Evolutionary conservation across 2,329 filamentous ascomycete species (phyloP).

Genomic region (Graphilbum fragrans): DNA sequence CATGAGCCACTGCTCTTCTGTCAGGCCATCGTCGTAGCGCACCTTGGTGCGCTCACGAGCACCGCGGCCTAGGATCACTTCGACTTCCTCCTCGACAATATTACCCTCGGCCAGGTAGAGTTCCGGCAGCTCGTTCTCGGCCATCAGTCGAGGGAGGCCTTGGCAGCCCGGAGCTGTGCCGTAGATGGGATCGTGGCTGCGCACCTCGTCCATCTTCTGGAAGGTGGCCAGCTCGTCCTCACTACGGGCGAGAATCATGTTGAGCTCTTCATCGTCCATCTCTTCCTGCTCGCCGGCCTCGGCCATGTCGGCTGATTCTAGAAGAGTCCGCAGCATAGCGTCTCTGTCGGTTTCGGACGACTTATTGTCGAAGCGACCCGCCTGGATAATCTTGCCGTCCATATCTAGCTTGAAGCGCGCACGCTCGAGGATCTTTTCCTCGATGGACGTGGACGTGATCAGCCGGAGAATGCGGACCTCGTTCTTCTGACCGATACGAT

Average conservation of each 20-base stretch:
- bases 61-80: conserved; percentile 68
- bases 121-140: conserved; percentile 79
- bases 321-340: conserved; percentile 83
- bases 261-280: conserved; percentile 97
- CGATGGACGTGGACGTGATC: conserved; percentile 92
- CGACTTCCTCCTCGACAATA: conserved; percentile 69
- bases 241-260: conserved; percentile 81
- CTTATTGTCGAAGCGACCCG: conserved; percentile 98
- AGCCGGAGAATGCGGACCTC: conserved; percentile 93
- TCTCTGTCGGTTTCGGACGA: conserved; percentile 98
- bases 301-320: conserved; percentile 69
- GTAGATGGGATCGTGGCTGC: conserved; percentile 54
- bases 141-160: conserved; percentile 66
- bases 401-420: conserved; percentile 97
- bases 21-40: conserved; percentile 92
- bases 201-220: conserved; percentile 71
- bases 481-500: conserved; percentile 99
- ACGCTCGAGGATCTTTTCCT: conserved; percentile 96
- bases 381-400: conserved; percentile 98
- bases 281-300: conserved; percentile 73
- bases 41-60: conserved; percentile 91
- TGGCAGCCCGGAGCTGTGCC: conserved; percentile 53
- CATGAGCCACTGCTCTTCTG: conserved; percentile 97
- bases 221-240: conserved; percentile 70
- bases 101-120: conserved; percentile 86